A percentile compares a stretch with the other conserved stretches of the same genome.
These are phyloP conservation scores for Phytopythium sindhum DNA, from an alignment of 352 stramenopile genomes.

Conservation along the genomic window DNA sequence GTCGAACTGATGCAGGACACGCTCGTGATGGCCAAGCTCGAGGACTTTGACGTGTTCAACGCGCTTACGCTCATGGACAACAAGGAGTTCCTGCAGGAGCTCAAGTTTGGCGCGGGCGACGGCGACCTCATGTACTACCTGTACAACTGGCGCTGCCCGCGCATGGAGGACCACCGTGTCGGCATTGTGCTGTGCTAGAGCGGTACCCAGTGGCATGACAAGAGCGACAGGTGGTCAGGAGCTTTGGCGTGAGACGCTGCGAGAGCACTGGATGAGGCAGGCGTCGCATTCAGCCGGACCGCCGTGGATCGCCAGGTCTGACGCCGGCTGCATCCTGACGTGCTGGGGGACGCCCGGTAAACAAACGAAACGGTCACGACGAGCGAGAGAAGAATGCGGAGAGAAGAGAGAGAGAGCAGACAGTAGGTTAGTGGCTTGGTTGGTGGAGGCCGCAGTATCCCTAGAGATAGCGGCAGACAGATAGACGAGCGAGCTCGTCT, in stretches of 20 bases:
- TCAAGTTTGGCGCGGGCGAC: constrained; percentile 59
- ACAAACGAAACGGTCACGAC: no score
- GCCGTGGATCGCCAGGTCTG: neutral
- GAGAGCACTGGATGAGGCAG: neutral
- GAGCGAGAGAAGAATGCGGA: neutral
- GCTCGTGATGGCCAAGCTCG: constrained; percentile 61
- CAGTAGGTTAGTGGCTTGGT: neutral
- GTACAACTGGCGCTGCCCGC: constrained; percentile 76
- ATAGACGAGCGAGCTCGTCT: neutral
- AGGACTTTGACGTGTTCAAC: constrained; percentile 71
- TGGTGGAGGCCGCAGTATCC: neutral
- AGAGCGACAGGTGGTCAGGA: neutral
- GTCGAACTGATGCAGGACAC: constrained; percentile 48
- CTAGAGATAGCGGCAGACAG: neutral
- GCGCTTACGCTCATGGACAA: constrained; percentile 72
- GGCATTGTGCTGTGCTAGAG: constrained; percentile 59
- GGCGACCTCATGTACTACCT: constrained; percentile 75
- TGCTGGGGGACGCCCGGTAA: neutral
- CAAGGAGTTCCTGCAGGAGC: constrained; percentile 48
- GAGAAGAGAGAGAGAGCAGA: neutral
- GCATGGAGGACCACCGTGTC: constrained; percentile 42
- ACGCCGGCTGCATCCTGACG: neutral
- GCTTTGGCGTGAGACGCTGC: neutral
- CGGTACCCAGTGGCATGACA: neutral
- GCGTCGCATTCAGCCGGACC: neutral